Evolutionary conservation across 2,329 filamentous ascomycete species (phyloP).

Genomic region (Rhynchosporium agropyri): DNA sequence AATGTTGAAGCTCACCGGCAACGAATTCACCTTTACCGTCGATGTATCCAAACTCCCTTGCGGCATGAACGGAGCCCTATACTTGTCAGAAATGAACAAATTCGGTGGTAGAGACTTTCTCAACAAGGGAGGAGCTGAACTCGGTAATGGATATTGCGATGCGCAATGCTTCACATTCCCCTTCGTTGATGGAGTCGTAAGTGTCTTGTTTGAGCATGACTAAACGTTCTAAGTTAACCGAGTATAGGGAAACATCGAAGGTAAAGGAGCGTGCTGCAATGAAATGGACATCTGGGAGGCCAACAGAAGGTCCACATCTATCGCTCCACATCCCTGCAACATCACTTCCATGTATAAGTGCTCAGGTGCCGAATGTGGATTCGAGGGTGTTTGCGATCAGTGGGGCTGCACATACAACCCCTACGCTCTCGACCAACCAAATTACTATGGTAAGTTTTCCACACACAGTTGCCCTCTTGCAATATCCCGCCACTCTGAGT

Average conservation of each 20-base stretch:
- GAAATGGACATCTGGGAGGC: constrained; percentile 73
- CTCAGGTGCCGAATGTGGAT: constrained; percentile 49
- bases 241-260: constrained; percentile 56
- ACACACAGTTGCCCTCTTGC: too few species aligned
- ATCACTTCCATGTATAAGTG: constrained; percentile 55
- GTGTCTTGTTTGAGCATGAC: constrained; percentile 36
- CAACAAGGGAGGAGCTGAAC: constrained; percentile 60
- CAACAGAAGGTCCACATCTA: constrained; percentile 59
- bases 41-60: constrained; percentile 70
- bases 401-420: constrained; percentile 65
- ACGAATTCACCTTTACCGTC: constrained; percentile 71
- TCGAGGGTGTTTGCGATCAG: constrained; percentile 59
- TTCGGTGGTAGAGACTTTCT: constrained; percentile 60
- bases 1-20: constrained; percentile 56
- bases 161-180: constrained; percentile 58
- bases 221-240: neutral
- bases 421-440: constrained; percentile 58
- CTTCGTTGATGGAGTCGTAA: constrained; percentile 55
- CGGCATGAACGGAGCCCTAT: constrained; percentile 72
- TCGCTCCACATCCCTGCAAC: constrained; percentile 48
- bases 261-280: constrained; percentile 63
- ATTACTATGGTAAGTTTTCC: constrained; percentile 51
- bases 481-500: too few species aligned
- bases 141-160: constrained; percentile 67
- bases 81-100: constrained; percentile 64